phyloP scores from a whole-genome alignment of 768 basidiomycete genomes.

The Hygrophorus pudorinus region DNA sequence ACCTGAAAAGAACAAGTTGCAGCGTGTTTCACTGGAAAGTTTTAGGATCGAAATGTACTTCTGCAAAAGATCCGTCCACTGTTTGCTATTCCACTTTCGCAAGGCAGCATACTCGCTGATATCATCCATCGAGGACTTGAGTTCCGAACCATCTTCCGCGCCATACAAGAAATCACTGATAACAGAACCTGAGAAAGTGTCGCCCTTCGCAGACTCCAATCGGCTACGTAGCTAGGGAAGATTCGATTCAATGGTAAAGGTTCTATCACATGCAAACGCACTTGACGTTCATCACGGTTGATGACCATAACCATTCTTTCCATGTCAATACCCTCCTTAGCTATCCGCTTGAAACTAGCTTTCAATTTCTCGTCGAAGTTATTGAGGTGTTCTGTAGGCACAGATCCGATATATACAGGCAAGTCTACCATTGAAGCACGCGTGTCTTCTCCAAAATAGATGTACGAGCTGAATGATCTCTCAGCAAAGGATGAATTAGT shows the following conservation, averaged over 20 bases:
- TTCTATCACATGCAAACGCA: constrained; percentile 16
- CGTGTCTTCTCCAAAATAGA: constrained; percentile 74
- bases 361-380: constrained; percentile 59
- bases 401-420: constrained; percentile 70
- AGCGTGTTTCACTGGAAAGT: constrained; percentile 1
- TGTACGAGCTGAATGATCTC: constrained; percentile 50
- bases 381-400: constrained; percentile 75
- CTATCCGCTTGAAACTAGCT: constrained; percentile 59
- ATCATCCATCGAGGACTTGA: constrained; percentile 67
- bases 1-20: constrained; percentile 35
- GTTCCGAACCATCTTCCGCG: constrained; percentile 67
- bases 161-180: constrained; percentile 87
- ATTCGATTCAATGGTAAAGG: constrained; percentile 3
- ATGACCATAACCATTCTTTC: constrained; percentile 81
- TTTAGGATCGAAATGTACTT: constrained; percentile 36
- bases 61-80: constrained; percentile 71
- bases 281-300: constrained; percentile 81
- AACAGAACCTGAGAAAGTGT: constrained; percentile 63
- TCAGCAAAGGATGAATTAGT: background rate
- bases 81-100: constrained; percentile 56
- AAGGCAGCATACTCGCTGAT: constrained; percentile 61
- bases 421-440: constrained; percentile 66
- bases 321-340: constrained; percentile 78
- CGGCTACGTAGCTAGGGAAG: constrained; percentile 60
- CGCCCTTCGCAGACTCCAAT: constrained; percentile 75